phyloP scores from a whole-genome alignment of 2,329 filamentous ascomycete species.

The Proliferodiscus dingleyae region DNA sequence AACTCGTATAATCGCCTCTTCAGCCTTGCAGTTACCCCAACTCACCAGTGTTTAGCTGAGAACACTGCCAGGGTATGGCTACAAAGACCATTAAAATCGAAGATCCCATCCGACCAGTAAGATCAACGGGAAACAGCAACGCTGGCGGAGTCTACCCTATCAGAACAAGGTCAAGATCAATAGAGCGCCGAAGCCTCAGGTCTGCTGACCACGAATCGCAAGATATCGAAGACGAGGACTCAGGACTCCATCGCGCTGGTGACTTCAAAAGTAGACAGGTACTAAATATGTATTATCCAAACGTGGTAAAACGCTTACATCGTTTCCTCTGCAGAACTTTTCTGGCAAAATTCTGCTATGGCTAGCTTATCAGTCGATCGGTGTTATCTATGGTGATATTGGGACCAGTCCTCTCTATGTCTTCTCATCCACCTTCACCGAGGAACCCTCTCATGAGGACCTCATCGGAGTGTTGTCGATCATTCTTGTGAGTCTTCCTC shows the following conservation, averaged over 20 bases:
- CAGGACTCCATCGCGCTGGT: slow-evolving; percentile 10
- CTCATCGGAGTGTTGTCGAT: slow-evolving; percentile 60
- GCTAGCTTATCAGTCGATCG: slow-evolving; percentile 56
- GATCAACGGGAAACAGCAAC: slow-evolving; percentile 2
- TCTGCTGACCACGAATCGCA: slow-evolving; percentile 1
- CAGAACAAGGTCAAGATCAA: slow-evolving; percentile 3
- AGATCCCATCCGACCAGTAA: slow-evolving; percentile 1
- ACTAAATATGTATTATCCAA: too few relatives aligned
- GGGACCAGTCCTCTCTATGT: slow-evolving; percentile 63
- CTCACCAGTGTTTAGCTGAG: not conserved
- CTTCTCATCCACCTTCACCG: slow-evolving; percentile 60
- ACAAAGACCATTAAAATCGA: slow-evolving; percentile 7
- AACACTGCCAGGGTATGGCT: not conserved
- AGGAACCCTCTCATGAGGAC: slow-evolving; percentile 47
- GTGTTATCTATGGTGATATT: slow-evolving; percentile 40
- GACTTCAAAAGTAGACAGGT: slow-evolving; percentile 16
- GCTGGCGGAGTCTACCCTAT: slow-evolving; percentile 6
- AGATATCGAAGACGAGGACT: slow-evolving; percentile 12
- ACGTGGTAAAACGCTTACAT: too few relatives aligned
- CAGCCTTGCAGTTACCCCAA: not conserved
- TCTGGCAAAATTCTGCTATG: slow-evolving; percentile 24
- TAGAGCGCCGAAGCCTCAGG: slow-evolving; percentile 2
- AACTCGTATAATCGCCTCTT: not conserved
- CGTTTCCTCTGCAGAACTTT: slow-evolving; percentile 8
- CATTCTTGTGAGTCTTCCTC: slow-evolving; percentile 46